Evolutionary conservation across 2,329 filamentous ascomycete genomes (phyloP).

Genomic region (Tolypocladium tundrense): DNA sequence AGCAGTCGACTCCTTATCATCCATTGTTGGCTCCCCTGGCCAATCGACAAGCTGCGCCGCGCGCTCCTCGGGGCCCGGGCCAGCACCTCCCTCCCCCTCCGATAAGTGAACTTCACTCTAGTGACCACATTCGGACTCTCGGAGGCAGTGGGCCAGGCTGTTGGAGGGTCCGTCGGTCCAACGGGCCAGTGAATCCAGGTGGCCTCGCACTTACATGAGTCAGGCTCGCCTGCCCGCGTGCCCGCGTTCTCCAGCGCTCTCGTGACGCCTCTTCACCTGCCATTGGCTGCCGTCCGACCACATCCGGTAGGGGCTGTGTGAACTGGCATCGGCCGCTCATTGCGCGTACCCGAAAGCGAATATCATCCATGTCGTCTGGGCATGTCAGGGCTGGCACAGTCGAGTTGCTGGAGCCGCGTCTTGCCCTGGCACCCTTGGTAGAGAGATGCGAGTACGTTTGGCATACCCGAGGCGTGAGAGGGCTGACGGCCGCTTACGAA

Average conservation of each 20-base stretch:
- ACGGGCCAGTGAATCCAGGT: not conserved
- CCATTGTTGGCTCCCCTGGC: not conserved
- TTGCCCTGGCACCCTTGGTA: not conserved
- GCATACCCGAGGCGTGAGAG: not conserved
- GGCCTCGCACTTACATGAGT: not conserved
- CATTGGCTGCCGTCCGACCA: not conserved
- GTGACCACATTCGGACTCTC: not conserved
- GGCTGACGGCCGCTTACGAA: not conserved
- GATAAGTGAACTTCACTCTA: not conserved
- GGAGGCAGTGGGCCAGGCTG: not conserved
- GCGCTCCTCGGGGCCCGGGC: not conserved
- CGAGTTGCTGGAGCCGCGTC: not conserved
- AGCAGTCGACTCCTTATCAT: not conserved
- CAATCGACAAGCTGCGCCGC: not conserved
- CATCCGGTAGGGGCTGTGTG: not conserved
- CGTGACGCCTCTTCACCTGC: not conserved
- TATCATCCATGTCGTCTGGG: not conserved
- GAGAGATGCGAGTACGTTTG: not conserved
- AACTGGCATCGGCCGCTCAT: not conserved
- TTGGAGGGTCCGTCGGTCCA: not conserved
- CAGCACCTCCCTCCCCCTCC: not conserved
- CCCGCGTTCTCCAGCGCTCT: not conserved
- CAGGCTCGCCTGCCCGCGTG: not conserved
- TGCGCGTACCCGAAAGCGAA: not conserved
- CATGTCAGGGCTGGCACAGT: not conserved